Evolutionary conservation across 2,329 filamentous ascomycete species (phyloP).

Genomic region (Tolypocladium ophioglossoides): DNA sequence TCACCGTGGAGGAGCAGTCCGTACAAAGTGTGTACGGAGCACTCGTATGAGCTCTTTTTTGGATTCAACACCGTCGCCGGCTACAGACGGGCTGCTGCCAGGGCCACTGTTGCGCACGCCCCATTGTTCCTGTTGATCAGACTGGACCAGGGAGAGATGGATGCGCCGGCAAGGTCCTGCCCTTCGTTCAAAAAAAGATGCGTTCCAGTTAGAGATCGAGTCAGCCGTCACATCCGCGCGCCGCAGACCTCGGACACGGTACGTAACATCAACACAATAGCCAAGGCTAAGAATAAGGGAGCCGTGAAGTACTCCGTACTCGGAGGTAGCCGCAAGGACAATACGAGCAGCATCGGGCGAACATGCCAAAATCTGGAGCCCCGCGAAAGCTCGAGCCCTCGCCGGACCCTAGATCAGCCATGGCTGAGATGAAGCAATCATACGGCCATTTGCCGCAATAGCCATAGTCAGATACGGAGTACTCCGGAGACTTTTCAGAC

Average conservation of each 20-base stretch:
- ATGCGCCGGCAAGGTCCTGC: neutral
- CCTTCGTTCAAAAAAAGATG: neutral
- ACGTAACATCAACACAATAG: neutral
- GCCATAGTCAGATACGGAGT: neutral
- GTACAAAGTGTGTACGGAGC: no score
- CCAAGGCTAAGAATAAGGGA: neutral
- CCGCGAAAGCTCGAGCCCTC: neutral
- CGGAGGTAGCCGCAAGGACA: neutral
- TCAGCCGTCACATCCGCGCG: neutral
- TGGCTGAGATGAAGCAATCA: neutral
- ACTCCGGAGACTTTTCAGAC: neutral
- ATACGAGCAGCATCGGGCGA: neutral
- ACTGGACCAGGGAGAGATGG: neutral
- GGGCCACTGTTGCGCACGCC: neutral
- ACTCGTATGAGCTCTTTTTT: neutral
- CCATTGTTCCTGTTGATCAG: neutral
- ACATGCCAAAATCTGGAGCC: neutral
- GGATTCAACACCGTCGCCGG: neutral
- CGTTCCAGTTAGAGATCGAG: neutral
- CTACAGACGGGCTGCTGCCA: neutral
- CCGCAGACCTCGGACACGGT: neutral
- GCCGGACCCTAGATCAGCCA: neutral
- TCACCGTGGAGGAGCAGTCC: neutral
- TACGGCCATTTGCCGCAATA: neutral
- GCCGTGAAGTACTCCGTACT: no score